Conservation (phyloP, 257 asterid genomes). For the Prunella vulgaris region DNA sequence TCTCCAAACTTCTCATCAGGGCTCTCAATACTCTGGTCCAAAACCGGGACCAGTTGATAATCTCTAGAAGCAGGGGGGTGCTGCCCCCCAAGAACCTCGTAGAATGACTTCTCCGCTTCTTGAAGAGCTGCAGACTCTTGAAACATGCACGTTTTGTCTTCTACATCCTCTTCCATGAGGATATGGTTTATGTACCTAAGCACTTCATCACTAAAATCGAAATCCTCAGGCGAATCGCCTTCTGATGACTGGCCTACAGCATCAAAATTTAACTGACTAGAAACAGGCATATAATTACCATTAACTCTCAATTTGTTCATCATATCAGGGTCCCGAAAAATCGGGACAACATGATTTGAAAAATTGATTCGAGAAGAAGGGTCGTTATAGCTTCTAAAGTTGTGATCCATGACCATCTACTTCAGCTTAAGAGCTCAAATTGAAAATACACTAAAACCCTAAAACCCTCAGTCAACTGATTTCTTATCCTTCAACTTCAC, state of each 20-base stretch:
- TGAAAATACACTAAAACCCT: slow-evolving; percentile 13
- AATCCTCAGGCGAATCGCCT: slow-evolving; percentile 45
- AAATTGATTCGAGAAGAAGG: slow-evolving; percentile 28
- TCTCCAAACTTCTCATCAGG: slow-evolving; percentile 27
- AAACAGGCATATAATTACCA: slow-evolving; percentile 17
- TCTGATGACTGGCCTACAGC: slow-evolving; percentile 13
- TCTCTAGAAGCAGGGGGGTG: slow-evolving; percentile 38
- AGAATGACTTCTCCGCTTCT: slow-evolving; percentile 76
- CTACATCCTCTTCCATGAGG: slow-evolving; percentile 86
- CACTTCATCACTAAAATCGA: slow-evolving; percentile 59
- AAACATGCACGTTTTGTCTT: slow-evolving; percentile 63
- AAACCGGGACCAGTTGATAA: slow-evolving; percentile 29
- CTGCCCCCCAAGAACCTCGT: slow-evolving; percentile 56
- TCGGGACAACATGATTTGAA: slow-evolving; percentile 22
- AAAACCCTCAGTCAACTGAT: background rate
- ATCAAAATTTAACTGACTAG: slow-evolving; percentile 14
- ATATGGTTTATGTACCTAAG: slow-evolving; percentile 58
- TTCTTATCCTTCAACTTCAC: background rate
- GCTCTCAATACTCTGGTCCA: slow-evolving; percentile 19
- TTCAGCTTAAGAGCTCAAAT: background rate
- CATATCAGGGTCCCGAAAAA: slow-evolving; percentile 25
- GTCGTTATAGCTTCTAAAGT: slow-evolving; percentile 24
- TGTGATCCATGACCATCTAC: slow-evolving; percentile 59
- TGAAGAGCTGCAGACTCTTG: slow-evolving; percentile 80
- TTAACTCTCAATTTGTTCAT: slow-evolving; percentile 23